These are phyloP conservation scores for Populus trichocarpa DNA, from an alignment of 441 rosid species.

Conservation along the genomic window DNA sequence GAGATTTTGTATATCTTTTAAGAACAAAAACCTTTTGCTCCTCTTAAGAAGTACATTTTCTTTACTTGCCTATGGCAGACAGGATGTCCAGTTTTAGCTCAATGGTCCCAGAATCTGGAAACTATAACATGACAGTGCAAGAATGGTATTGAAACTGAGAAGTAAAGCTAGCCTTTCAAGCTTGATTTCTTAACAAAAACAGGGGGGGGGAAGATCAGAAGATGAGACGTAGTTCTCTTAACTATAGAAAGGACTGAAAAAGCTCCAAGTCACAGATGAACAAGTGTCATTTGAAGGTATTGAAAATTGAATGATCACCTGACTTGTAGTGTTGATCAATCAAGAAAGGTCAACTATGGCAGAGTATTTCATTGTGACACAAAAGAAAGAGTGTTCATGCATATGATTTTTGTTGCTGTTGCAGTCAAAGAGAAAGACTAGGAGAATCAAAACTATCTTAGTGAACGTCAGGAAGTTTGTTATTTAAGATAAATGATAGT, in stretches of 20 bases:
- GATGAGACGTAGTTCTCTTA: too few relatives aligned
- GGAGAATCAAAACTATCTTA: not conserved
- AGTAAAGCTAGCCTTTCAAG: too few relatives aligned
- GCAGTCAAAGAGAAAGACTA: slow-evolving; percentile 4
- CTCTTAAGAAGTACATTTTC: too few relatives aligned
- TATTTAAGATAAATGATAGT: not conserved
- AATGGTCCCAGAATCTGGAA: too few relatives aligned
- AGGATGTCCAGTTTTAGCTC: too few relatives aligned
- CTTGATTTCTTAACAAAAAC: too few relatives aligned
- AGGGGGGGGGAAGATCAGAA: too few relatives aligned
- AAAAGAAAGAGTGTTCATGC: not conserved
- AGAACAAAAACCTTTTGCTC: too few relatives aligned
- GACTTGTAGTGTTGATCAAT: not conserved
- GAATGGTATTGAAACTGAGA: too few relatives aligned
- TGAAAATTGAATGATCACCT: not conserved
- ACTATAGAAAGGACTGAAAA: too few relatives aligned
- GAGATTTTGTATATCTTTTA: not conserved
- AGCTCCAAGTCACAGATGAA: not conserved
- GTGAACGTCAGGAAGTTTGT: not conserved
- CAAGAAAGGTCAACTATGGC: not conserved
- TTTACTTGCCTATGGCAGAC: too few relatives aligned
- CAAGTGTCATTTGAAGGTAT: not conserved
- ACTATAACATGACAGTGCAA: too few relatives aligned
- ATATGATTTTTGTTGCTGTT: not conserved
- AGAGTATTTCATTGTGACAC: not conserved